These are phyloP conservation scores for Toxoplasma gondii DNA, from an alignment of 169 alveolate genomes.

Conservation along the genomic window DNA sequence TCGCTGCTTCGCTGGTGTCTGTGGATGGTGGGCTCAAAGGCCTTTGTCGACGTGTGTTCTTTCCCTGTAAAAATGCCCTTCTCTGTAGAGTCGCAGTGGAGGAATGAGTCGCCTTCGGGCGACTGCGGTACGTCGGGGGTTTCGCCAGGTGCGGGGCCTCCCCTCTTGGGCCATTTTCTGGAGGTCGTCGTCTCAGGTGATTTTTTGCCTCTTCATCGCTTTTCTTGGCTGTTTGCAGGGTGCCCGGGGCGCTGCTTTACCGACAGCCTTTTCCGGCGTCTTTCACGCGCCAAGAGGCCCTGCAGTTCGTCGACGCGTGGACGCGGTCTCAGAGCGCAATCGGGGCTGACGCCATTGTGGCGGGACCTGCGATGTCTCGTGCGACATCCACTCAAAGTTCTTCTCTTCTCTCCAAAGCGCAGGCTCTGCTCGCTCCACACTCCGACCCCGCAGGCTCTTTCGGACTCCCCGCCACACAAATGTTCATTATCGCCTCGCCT, in stretches of 20 bases:
- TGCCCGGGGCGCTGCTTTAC: conserved; percentile 16
- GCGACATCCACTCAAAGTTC: not conserved
- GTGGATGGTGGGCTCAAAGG: too few species aligned
- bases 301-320: conserved; percentile 35
- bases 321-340: not conserved
- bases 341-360: conserved; percentile 11
- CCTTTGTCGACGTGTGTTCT: too few species aligned
- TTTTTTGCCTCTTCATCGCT: too few species aligned
- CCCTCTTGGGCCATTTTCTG: too few species aligned
- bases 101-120: too few species aligned
- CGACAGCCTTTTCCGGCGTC: conserved; percentile 9
- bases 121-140: too few species aligned
- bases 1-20: not conserved
- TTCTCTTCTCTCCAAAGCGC: not conserved
- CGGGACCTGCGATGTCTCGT: not conserved
- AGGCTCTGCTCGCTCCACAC: not conserved
- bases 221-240: not conserved
- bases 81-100: too few species aligned
- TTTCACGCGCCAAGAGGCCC: conserved; percentile 12
- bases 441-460: not conserved
- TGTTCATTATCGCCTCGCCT: conserved; percentile 8
- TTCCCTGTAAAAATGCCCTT: too few species aligned
- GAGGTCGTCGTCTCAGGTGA: too few species aligned
- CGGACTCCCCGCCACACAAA: conserved; percentile 45
- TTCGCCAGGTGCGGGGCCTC: too few species aligned